Conservation (phyloP, 2,329 filamentous ascomycete species). For the Drechslerella stenobrocha region DNA sequence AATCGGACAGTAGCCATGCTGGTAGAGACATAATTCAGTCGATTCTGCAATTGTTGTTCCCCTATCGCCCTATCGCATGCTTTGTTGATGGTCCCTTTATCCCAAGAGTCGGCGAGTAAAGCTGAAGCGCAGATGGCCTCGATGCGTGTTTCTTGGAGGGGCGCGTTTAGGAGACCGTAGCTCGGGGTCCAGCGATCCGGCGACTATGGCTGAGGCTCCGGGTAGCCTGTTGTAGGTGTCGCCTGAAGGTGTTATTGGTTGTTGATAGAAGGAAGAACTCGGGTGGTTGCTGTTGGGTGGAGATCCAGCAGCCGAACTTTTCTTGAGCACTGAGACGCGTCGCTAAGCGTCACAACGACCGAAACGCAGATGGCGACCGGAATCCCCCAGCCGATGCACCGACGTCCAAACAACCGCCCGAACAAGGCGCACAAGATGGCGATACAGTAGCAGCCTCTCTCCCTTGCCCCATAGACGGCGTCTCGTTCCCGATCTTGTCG, state of each 20-base stretch:
- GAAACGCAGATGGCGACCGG: slow-evolving; percentile 18
- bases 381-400: slow-evolving; percentile 9
- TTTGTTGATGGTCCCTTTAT: slow-evolving; percentile 28
- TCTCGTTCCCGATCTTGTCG: no score
- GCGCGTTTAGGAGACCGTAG: neutral
- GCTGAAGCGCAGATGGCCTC: slow-evolving; percentile 6
- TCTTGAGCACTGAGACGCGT: slow-evolving; percentile 44
- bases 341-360: slow-evolving; percentile 29
- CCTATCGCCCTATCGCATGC: slow-evolving; percentile 31
- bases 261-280: slow-evolving; percentile 27
- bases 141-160: slow-evolving; percentile 28
- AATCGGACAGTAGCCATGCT: slow-evolving; percentile 57
- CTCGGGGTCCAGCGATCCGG: slow-evolving; percentile 13
- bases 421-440: neutral
- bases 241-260: slow-evolving; percentile 10
- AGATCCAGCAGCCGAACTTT: slow-evolving; percentile 42
- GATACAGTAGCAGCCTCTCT: neutral
- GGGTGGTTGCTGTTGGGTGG: slow-evolving; percentile 22
- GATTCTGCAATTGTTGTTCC: slow-evolving; percentile 16
- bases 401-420: neutral
- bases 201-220: slow-evolving; percentile 14
- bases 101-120: slow-evolving; percentile 1
- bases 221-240: slow-evolving; percentile 7
- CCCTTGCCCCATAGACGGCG: no score
- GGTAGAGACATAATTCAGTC: slow-evolving; percentile 30